phyloP scores from a whole-genome alignment of 129 eudicot genomes.

The Lactuca saligna region DNA sequence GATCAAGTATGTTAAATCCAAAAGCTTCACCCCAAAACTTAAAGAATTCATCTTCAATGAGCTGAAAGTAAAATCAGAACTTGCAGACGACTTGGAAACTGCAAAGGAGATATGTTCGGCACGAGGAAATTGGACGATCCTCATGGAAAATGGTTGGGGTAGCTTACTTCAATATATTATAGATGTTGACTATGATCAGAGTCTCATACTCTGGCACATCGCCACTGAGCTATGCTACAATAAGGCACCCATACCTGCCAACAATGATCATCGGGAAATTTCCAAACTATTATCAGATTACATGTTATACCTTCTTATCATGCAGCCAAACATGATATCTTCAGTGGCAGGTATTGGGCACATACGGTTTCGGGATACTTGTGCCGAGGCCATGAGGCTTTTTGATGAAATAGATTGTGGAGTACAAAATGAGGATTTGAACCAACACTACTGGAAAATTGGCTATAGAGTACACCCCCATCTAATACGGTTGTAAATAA shows the following conservation, averaged over 20 bases:
- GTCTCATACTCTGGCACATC: conserved; percentile 62
- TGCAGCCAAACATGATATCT: conserved; percentile 63
- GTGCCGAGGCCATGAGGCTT: conserved; percentile 52
- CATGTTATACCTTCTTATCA: conserved; percentile 66
- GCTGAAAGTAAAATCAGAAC: conserved; percentile 43
- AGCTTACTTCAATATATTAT: conserved; percentile 22
- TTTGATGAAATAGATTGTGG: neutral
- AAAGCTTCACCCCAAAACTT: conserved; percentile 7
- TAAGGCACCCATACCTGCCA: neutral
- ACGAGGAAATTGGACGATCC: conserved; percentile 59
- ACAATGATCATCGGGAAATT: neutral
- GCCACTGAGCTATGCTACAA: conserved; percentile 60
- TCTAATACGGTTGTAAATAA: too few relatives aligned
- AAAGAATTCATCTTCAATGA: conserved; percentile 46
- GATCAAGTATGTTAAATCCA: conserved; percentile 23
- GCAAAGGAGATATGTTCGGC: conserved; percentile 55
- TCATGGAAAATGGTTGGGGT: conserved; percentile 25
- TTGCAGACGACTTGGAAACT: conserved; percentile 54
- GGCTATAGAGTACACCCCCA: too few relatives aligned
- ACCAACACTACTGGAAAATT: neutral
- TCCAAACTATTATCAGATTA: conserved; percentile 54
- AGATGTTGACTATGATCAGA: conserved; percentile 46
- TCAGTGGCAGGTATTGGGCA: conserved; percentile 67
- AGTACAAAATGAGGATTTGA: neutral
- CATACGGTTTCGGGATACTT: conserved; percentile 55